Evolutionary conservation across 768 basidiomycete genomes (phyloP).

Genomic region (Suillus americanus): DNA sequence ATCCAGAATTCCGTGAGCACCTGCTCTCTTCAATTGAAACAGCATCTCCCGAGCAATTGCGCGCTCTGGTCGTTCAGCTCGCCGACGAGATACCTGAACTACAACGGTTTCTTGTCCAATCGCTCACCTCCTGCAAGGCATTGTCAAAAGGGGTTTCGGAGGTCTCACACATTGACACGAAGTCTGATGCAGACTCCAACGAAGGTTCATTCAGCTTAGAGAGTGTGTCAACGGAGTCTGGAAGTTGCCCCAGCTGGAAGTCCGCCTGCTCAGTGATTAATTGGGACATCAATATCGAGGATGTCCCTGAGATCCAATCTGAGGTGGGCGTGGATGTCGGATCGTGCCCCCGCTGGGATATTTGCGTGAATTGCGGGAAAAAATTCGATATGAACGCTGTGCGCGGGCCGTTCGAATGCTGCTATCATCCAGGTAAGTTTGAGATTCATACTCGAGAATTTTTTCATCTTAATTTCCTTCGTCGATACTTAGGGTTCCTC

Average conservation of each 20-base stretch:
- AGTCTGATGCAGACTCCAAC: background rate
- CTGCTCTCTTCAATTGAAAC: slow-evolving; percentile 1
- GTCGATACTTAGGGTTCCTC: background rate
- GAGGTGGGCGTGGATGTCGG: background rate
- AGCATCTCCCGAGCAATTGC: background rate
- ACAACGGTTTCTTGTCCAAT: background rate
- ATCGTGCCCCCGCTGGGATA: slow-evolving; percentile 41
- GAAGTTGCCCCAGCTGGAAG: slow-evolving; percentile 1
- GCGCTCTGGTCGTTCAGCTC: background rate
- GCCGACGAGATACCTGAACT: slow-evolving; percentile 4
- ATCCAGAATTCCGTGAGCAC: background rate
- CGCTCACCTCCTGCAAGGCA: background rate
- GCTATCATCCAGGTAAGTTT: slow-evolving; percentile 50
- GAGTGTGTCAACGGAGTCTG: background rate
- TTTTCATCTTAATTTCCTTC: background rate
- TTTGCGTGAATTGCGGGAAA: slow-evolving; percentile 46
- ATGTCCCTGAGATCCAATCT: slow-evolving; percentile 2
- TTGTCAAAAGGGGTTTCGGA: background rate
- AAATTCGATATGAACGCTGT: slow-evolving; percentile 43
- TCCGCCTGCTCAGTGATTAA: background rate
- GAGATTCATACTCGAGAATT: slow-evolving; percentile 33
- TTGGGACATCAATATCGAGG: background rate
- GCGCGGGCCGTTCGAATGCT: slow-evolving; percentile 42
- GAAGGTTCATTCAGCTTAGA: background rate
- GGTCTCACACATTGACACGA: background rate